Base-by-base conservation (phyloP, 169 alveolate species). In the Plasmodium inui region DNA sequence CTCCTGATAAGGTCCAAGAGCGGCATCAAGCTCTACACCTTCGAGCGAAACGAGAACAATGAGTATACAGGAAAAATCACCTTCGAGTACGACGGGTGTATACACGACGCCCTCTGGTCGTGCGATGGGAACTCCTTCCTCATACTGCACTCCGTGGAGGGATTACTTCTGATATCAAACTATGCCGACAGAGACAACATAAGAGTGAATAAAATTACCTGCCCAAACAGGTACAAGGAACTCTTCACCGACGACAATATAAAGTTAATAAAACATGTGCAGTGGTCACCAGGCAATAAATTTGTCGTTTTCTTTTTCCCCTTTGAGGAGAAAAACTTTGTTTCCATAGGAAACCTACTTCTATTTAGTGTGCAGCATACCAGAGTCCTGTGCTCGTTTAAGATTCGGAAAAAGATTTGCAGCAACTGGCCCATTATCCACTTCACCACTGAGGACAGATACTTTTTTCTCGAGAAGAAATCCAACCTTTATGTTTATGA, bases 21-120 rank as follows among this genome's bases (percentile, higher is more conserved):
- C 71, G 93, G 93, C n/a, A 79, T 88, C 41, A 76, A 78, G 72
- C 53, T 88, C 17, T 88, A 88, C 39, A 79, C 70, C 12, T 88
- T 88, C 81, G 82, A 76, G 34, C 79, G 81, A 37, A 57, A 57
- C 28, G 89, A 78, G 28, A 34, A 78, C 46, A 57, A 76, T 30
- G 37, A 67, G 39, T 88, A 88, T 22, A 26, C 53, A 2, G 70
- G 88, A 14, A 55, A 88, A 19, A 46, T 88, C 4, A 88, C 82
- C 2, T 88, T 88, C 46, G 88, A 88, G 46, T 88, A 88, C 32
- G 82, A 88, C 19, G 94, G 89, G 17, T 88, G 88, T 19, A 88
- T 88, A 57, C 89, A 76, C 46, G 94, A 88, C 46, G 88, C 82
- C n/a, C 78, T 88, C 9, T 88, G 94, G 94, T 88, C 94, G 12